These are phyloP conservation scores for Uncinocarpus reesii DNA, from an alignment of 2,329 filamentous ascomycete genomes.

Conservation along the genomic window DNA sequence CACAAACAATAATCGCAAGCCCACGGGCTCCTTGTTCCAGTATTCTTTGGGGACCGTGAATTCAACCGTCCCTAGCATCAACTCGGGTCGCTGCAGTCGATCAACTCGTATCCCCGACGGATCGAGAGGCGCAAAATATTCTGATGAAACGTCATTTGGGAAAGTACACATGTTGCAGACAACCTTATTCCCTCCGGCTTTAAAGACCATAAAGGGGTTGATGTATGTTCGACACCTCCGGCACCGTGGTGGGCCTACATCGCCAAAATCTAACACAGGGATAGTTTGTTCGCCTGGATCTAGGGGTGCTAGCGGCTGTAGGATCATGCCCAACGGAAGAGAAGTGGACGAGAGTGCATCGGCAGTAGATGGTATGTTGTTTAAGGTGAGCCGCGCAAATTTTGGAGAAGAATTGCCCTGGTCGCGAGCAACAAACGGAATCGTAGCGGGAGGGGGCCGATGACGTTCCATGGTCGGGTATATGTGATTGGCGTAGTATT, in stretches of 20 bases:
- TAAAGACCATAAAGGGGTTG: constrained; percentile 98
- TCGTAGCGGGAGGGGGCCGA: constrained; percentile 73
- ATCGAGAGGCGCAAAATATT: constrained; percentile 88
- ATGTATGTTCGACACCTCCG: constrained; percentile 90
- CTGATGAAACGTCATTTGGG: constrained; percentile 81
- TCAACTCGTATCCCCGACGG: constrained; percentile 80
- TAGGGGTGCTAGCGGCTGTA: constrained; percentile 77
- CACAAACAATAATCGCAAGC: constrained; percentile 77
- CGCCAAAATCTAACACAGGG: constrained; percentile 90
- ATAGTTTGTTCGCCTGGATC: constrained; percentile 78
- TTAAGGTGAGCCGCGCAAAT: constrained; percentile 80
- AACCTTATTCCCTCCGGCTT: constrained; percentile 86
- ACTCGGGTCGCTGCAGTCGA: constrained; percentile 75
- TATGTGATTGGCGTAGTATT: constrained; percentile 74
- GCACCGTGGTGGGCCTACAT: constrained; percentile 79
- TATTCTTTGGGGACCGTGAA: constrained; percentile 97
- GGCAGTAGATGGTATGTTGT: constrained; percentile 74
- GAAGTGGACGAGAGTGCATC: constrained; percentile 73
- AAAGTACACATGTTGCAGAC: constrained; percentile 98
- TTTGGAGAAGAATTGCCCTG: constrained; percentile 96
- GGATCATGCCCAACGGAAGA: constrained; percentile 72
- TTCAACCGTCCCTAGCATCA: constrained; percentile 86
- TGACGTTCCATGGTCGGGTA: constrained; percentile 96
- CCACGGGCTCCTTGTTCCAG: constrained; percentile 89
- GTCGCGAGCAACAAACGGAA: constrained; percentile 87